A percentile compares a stretch with the other conserved stretches of the same genome.
Conservation (phyloP, 202 grass and related monocot genomes). For the Tripidium arundinaceum region DNA sequence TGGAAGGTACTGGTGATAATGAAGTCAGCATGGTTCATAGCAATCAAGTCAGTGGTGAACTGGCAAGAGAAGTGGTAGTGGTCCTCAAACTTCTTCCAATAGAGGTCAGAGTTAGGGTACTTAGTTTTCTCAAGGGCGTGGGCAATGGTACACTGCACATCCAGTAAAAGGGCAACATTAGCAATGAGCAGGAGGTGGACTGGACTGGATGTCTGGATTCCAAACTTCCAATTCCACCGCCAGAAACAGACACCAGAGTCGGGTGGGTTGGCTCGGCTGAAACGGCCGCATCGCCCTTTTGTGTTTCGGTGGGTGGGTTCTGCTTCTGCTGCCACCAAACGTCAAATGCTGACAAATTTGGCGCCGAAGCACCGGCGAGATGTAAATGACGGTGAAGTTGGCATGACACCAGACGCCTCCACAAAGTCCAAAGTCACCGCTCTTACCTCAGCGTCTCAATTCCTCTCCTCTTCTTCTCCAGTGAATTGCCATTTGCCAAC, state of each 20-base stretch:
- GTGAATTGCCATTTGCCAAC: no score
- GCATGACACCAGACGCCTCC: neutral
- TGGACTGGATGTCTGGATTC: no score
- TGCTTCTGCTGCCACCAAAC: neutral
- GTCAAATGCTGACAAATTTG: neutral
- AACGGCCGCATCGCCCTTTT: no score
- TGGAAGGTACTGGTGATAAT: conserved; percentile 99
- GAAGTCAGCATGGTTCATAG: conserved; percentile 99
- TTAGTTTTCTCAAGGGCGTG: conserved; percentile 99
- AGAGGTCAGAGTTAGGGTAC: conserved; percentile 94
- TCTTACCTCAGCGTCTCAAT: neutral
- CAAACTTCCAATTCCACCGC: no score
- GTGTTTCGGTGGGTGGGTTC: neutral
- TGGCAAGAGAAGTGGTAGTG: conserved; percentile 99
- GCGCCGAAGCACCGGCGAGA: neutral
- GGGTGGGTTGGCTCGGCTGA: no score
- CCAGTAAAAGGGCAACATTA: conserved; percentile 15
- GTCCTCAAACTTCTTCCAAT: conserved; percentile 99
- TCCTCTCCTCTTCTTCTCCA: no score
- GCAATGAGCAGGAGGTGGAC: neutral
- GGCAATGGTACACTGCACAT: conserved; percentile 89
- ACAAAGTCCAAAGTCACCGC: neutral
- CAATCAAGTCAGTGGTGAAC: conserved; percentile 93
- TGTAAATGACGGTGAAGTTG: neutral
- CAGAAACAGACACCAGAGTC: no score